Percentiles rank a stretch among this genome's conserved stretches.
Evolutionary conservation across 2,329 filamentous ascomycete genomes (phyloP).

Genomic region (Aspergillus costaricaensis): DNA sequence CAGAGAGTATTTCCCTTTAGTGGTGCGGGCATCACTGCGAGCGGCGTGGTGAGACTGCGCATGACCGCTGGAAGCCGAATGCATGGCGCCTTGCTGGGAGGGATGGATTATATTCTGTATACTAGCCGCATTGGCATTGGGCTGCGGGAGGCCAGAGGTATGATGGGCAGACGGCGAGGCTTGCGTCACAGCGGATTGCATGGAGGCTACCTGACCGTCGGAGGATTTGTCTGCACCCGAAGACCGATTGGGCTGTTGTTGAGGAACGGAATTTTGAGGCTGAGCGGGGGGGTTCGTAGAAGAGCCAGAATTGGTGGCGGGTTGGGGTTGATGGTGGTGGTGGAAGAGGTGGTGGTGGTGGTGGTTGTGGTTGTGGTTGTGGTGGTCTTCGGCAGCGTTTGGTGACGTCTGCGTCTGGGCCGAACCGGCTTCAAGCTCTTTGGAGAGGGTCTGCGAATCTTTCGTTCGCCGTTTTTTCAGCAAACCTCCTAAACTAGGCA

Average conservation of each 20-base stretch:
- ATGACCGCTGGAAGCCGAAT: conserved; percentile 32
- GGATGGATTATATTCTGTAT: conserved; percentile 83
- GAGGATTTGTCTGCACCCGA: conserved; percentile 22
- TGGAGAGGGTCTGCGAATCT: conserved; percentile 65
- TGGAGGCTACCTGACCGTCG: conserved; percentile 35
- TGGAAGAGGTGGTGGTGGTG: conserved; percentile 32
- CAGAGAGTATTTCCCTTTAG: conserved; percentile 96
- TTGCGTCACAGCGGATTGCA: conserved; percentile 41
- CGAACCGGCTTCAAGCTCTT: conserved; percentile 66
- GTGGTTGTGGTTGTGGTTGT: conserved; percentile 31
- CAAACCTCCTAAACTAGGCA: conserved; percentile 88
- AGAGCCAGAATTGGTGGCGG: conserved; percentile 13
- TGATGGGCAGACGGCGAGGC: conserved; percentile 33
- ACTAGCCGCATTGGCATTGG: conserved; percentile 66
- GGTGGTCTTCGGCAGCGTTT: conserved; percentile 28
- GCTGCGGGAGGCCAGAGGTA: conserved; percentile 19
- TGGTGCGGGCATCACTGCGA: conserved; percentile 57
- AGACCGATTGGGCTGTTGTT: conserved; percentile 13
- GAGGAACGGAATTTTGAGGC: not conserved
- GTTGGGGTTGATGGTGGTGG: conserved; percentile 31
- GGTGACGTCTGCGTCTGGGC: conserved; percentile 68
- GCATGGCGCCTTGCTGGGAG: conserved; percentile 47
- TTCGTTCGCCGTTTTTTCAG: conserved; percentile 99
- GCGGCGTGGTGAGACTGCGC: conserved; percentile 16
- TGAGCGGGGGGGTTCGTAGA: not conserved